Evolutionary conservation across 331 rosid genomes (phyloP).

Genomic region (Quercus phellos): DNA sequence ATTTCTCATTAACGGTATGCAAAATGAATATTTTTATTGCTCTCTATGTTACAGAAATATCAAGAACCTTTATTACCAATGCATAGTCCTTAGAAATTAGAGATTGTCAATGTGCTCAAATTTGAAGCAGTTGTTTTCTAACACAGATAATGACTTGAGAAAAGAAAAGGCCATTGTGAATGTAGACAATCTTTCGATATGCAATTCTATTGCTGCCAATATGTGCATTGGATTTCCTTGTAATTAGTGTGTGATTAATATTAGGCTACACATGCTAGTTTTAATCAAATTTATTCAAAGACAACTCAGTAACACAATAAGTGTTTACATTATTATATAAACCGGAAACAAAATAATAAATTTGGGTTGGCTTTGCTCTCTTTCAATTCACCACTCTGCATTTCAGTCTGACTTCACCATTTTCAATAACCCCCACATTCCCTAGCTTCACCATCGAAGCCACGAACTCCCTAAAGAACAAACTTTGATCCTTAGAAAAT

Average conservation of each 20-base stretch:
- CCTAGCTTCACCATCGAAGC: slow-evolving; percentile 76
- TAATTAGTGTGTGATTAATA: too few species aligned
- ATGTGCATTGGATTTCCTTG: too few species aligned
- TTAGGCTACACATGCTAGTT: too few species aligned
- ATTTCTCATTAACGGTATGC: too few species aligned
- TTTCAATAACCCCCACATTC: slow-evolving; percentile 37
- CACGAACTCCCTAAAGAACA: slow-evolving; percentile 58
- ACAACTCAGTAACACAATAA: background rate
- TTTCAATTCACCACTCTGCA: slow-evolving; percentile 49
- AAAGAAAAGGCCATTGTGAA: background rate
- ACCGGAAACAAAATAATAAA: background rate
- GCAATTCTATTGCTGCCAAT: too few species aligned
- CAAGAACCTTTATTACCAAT: background rate
- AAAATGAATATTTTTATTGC: too few species aligned
- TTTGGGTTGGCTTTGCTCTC: background rate
- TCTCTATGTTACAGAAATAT: too few species aligned
- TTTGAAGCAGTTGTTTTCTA: background rate
- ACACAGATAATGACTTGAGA: background rate
- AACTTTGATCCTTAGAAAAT: slow-evolving; percentile 52
- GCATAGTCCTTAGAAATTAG: background rate
- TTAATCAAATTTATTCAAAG: background rate
- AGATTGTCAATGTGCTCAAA: background rate
- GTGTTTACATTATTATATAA: background rate
- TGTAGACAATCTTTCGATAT: too few species aligned
- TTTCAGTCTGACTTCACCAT: slow-evolving; percentile 63